A percentile compares a stretch with the other conserved stretches of the same genome.
phyloP scores from a whole-genome alignment of 2,329 filamentous ascomycete genomes.

The Passalora sequoiae region DNA sequence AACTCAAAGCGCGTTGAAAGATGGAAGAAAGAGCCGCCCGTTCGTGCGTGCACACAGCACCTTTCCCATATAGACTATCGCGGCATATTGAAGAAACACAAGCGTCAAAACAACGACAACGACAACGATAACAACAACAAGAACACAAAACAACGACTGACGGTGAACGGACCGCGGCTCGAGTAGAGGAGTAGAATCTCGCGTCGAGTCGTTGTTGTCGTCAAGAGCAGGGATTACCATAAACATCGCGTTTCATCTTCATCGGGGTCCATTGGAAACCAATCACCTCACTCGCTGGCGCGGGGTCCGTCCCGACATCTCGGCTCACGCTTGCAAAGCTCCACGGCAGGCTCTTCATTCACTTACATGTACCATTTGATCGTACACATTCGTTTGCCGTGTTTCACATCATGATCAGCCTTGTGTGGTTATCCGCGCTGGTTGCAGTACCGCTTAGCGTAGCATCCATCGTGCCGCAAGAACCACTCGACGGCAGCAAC shows the following conservation, averaged over 20 bases:
- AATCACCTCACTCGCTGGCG: too few relatives aligned
- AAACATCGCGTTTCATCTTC: too few relatives aligned
- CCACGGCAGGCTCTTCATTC: too few relatives aligned
- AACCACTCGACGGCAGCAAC: constrained; percentile 7
- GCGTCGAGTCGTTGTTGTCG: neutral
- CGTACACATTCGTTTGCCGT: neutral
- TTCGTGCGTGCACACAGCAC: neutral
- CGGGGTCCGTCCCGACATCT: too few relatives aligned
- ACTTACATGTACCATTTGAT: neutral
- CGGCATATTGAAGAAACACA: neutral
- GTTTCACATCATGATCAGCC: constrained; percentile 2
- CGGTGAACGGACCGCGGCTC: too few relatives aligned
- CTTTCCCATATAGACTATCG: neutral
- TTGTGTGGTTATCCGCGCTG: constrained; percentile 5
- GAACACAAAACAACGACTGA: too few relatives aligned
- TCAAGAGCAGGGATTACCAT: neutral
- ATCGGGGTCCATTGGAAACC: too few relatives aligned
- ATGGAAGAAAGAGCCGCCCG: neutral
- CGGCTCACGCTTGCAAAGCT: too few relatives aligned
- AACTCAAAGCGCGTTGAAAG: neutral
- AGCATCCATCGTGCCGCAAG: constrained; percentile 10
- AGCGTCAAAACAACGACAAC: neutral
- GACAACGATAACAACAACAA: neutral
- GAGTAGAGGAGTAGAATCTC: too few relatives aligned
- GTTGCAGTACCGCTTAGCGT: constrained; percentile 2